phyloP scores from a whole-genome alignment of 345 rosid genomes.

The Jatropha curcas region DNA sequence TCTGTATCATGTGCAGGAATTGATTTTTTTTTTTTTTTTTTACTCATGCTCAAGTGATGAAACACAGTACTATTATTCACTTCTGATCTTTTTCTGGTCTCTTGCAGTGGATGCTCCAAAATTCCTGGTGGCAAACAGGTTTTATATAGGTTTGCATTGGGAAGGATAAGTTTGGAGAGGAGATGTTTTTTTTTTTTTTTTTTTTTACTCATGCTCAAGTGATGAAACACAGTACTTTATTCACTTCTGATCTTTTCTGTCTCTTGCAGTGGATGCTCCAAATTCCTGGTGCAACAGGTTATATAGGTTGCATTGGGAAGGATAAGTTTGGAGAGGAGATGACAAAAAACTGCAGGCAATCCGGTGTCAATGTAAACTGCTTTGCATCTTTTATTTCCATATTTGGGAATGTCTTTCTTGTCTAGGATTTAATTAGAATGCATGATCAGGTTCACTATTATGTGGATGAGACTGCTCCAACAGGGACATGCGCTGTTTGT shows the following conservation, averaged over 20 bases:
- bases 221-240: background rate
- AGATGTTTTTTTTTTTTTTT: too few relatives aligned
- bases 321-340: slow-evolving; percentile 95
- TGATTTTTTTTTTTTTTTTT: too few relatives aligned
- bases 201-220: slow-evolving; percentile 2
- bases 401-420: background rate
- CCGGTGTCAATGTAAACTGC: slow-evolving; percentile 76
- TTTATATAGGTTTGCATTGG: slow-evolving; percentile 95
- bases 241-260: background rate
- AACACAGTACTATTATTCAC: background rate
- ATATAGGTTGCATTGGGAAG: slow-evolving; percentile 93
- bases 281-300: slow-evolving; percentile 83
- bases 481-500: slow-evolving; percentile 96
- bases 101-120: slow-evolving; percentile 97
- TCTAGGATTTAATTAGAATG: slow-evolving; percentile 1
- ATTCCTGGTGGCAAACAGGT: slow-evolving; percentile 80
- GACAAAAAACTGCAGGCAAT: slow-evolving; percentile 68
- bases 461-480: slow-evolving; percentile 76
- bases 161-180: slow-evolving; percentile 92
- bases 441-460: slow-evolving; percentile 66
- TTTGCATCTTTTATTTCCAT: background rate
- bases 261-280: slow-evolving; percentile 91
- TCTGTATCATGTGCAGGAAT: too few relatives aligned
- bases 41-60: background rate
- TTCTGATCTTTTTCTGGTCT: background rate